These are phyloP conservation scores for Aureobasidium sp. DNA, from an alignment of 2,329 filamentous ascomycete genomes.

Conservation along the genomic window DNA sequence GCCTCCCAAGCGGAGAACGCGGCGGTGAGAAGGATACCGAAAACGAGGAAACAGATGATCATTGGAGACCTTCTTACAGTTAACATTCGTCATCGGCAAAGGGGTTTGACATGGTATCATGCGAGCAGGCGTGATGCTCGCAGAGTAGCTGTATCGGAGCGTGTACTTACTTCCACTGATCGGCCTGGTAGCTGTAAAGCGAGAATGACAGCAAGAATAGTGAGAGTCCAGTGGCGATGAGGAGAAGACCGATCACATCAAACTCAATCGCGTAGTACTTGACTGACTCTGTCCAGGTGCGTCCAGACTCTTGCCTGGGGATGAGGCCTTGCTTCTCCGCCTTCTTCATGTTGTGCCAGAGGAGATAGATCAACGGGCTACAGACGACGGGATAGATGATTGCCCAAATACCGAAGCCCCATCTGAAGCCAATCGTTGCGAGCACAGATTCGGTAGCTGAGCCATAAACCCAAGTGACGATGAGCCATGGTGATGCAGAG, in stretches of 20 bases:
- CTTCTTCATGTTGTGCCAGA: constrained; percentile 25
- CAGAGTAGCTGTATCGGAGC: no score
- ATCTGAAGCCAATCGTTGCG: constrained; percentile 24
- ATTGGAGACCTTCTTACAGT: no score
- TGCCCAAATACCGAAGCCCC: constrained; percentile 28
- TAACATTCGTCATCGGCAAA: no score
- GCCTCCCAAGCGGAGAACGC: constrained; percentile 52
- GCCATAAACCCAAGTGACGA: constrained; percentile 27
- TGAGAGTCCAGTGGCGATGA: constrained; percentile 36
- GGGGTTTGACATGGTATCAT: no score
- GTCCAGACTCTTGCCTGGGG: constrained; percentile 18
- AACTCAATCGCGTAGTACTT: constrained; percentile 27
- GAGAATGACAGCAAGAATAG: constrained; percentile 21
- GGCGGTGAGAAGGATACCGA: constrained; percentile 39
- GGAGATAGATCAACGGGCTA: constrained; percentile 23
- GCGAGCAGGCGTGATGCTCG: no score
- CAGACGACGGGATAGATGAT: constrained; percentile 27
- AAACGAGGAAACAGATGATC: constrained; percentile 27
- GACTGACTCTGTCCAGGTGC: constrained; percentile 22
- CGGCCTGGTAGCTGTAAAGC: constrained; percentile 18
- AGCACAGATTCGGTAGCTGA: constrained; percentile 25
- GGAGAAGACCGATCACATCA: constrained; percentile 23
- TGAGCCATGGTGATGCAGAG: constrained; percentile 28
- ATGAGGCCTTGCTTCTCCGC: constrained; percentile 26
- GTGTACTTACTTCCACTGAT: constrained; percentile 18